These are phyloP conservation scores for Scutellaria galericulata DNA, from an alignment of 257 asterid species.

Conservation along the genomic window DNA sequence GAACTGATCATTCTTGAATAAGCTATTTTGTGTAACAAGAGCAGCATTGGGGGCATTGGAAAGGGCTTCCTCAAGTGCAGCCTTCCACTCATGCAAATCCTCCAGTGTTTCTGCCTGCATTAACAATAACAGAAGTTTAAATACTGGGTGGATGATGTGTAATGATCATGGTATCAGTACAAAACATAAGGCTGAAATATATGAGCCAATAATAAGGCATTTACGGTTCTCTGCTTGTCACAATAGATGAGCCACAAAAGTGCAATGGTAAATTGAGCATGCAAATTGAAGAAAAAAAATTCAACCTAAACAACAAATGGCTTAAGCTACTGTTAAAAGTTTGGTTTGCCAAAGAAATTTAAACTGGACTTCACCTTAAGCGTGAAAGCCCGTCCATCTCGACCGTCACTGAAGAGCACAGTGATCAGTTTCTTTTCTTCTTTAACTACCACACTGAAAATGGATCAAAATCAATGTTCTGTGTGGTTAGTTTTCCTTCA, in stretches of 20 bases:
- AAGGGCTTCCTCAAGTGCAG: slow-evolving; percentile 96
- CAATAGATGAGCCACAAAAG: slow-evolving; percentile 12
- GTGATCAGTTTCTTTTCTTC: slow-evolving; percentile 96
- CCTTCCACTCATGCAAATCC: slow-evolving; percentile 93
- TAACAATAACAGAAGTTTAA: slow-evolving; percentile 16
- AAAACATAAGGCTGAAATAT: slow-evolving; percentile 4
- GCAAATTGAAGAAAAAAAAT: slow-evolving; percentile 4
- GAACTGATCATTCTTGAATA: slow-evolving; percentile 71
- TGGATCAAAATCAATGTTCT: slow-evolving; percentile 36
- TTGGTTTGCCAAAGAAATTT: slow-evolving; percentile 21
- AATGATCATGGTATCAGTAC: slow-evolving; percentile 14
- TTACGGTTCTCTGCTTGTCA: background rate
- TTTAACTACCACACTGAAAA: slow-evolving; percentile 90
- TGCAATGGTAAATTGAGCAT: slow-evolving; percentile 12
- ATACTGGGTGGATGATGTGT: background rate
- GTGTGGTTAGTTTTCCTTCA: slow-evolving; percentile 19
- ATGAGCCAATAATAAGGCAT: background rate
- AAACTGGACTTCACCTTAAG: slow-evolving; percentile 71
- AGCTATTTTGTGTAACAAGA: slow-evolving; percentile 70
- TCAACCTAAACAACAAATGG: slow-evolving; percentile 1
- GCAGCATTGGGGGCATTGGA: slow-evolving; percentile 86
- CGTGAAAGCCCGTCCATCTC: slow-evolving; percentile 97
- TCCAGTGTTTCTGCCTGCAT: slow-evolving; percentile 91
- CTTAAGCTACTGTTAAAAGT: slow-evolving; percentile 12
- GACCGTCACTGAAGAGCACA: slow-evolving; percentile 91